Evolutionary conservation across 2,329 filamentous ascomycete genomes (phyloP), one percentile per base, ranked within the genome.

Genomic region (Colletotrichum costaricense): DNA sequence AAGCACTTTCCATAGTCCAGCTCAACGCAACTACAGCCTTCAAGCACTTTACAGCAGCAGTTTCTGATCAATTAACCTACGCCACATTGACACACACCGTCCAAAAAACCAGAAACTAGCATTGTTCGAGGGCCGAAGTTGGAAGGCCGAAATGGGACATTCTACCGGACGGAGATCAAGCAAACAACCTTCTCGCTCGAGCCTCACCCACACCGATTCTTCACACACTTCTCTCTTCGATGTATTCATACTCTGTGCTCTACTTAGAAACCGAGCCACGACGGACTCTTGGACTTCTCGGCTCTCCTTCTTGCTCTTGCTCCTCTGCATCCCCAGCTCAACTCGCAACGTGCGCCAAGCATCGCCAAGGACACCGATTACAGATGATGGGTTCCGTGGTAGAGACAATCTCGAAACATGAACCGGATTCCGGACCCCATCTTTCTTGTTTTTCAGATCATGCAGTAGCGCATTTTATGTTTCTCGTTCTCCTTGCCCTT

Each of bases 291-390:
- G 33, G 55, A 46, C 16, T 22, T 26, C 35, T 26, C 16, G 55
- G 22, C 66, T 68, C 60, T 35, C 62, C 26, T 7, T 54, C 46
- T 54, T 57, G 42, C 7, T 49, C 42, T 22, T 49, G 16, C 19
- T 22, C 19, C 42, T 49, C 42, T 49, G 19, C 4, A 49, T 49
- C 19, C 58, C 35, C 69, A 28, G 63, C 58, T 63, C 64, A 69
- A 68, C 55, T 73, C 56, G 56, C 71, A 71, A 71, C 71, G 71
- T 73, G 67, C 60, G 67, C 67, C 71, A 73, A 73, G 70, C 54
- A 57, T 30, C 60, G 67, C 67, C 70, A 73, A 73, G 70, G 54
- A 66, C 19, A 30, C 42, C 66, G 71, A 73, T 22, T 70, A 62
- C 60, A 71, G 71, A 73, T 71, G 71, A 73, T 63, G 67, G 71